Evolutionary conservation across 1,284 basidiomycete species (phyloP).

Genomic region (Irpex sp.): DNA sequence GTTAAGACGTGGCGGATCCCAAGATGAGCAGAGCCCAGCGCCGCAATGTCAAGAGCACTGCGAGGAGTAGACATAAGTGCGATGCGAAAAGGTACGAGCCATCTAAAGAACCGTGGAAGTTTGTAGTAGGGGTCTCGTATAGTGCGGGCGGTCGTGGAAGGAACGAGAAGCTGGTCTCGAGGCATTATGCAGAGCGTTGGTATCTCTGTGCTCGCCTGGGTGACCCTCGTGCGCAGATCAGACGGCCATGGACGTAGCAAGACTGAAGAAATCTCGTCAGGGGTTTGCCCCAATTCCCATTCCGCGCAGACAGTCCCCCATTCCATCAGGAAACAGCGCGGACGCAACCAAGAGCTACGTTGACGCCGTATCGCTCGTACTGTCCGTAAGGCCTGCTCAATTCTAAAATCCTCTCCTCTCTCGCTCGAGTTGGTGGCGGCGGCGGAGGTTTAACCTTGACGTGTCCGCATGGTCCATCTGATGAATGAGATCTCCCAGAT

Average conservation of each 20-base stretch:
- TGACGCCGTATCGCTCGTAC: no score
- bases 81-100: constrained; percentile 52
- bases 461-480: no score
- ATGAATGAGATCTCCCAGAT: no score
- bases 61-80: constrained; percentile 59
- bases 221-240: constrained; percentile 30
- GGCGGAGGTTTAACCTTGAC: no score
- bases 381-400: no score
- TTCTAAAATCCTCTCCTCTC: no score
- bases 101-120: constrained; percentile 54
- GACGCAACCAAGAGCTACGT: no score
- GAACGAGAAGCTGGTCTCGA: constrained; percentile 37
- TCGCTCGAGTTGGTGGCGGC: no score
- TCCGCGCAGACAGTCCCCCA: constrained; percentile 44
- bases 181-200: constrained; percentile 38
- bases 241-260: constrained; percentile 40
- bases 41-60: constrained; percentile 41
- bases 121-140: constrained; percentile 24
- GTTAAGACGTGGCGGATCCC: constrained; percentile 54
- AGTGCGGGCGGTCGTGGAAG: constrained; percentile 9
- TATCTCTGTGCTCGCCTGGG: constrained; percentile 17
- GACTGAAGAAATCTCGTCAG: constrained; percentile 22
- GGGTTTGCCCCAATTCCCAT: constrained; percentile 35
- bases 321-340: constrained; percentile 16
- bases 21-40: constrained; percentile 39